These are phyloP conservation scores for Atkinsonella texensis DNA, from an alignment of 2,329 filamentous ascomycete genomes.

Conservation along the genomic window DNA sequence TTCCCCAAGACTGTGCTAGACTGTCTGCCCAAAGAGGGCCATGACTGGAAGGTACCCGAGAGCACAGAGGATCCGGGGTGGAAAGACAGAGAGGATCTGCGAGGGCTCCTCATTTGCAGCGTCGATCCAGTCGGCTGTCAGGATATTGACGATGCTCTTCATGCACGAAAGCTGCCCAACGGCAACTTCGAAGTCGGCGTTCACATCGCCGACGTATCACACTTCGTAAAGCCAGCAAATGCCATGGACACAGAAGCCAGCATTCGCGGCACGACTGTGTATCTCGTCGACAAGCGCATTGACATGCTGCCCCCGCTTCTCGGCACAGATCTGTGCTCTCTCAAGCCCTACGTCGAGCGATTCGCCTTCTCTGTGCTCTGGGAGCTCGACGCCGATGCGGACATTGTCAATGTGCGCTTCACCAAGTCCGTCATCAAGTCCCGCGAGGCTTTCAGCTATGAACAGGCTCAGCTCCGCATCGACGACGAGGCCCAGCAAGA, in stretches of 20 bases:
- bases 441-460: conserved; percentile 93
- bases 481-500: conserved; percentile 82
- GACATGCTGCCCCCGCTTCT: conserved; percentile 98
- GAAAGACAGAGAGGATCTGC: conserved; percentile 72
- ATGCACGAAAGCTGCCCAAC: conserved; percentile 73
- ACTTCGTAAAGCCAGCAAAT: conserved; percentile 95
- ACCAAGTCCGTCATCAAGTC: conserved; percentile 98
- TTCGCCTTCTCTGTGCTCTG: conserved; percentile 78
- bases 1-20: conserved; percentile 94
- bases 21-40: conserved; percentile 81
- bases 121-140: conserved; percentile 95
- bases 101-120: conserved; percentile 83
- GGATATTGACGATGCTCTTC: conserved; percentile 95
- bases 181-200: conserved; percentile 95
- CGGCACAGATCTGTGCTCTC: conserved; percentile 88
- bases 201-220: conserved; percentile 97
- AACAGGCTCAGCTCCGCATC: conserved; percentile 87
- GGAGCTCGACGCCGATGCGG: conserved; percentile 77
- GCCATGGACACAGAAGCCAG: conserved; percentile 95
- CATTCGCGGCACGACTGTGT: conserved; percentile 89
- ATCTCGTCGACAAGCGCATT: conserved; percentile 96
- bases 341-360: conserved; percentile 96
- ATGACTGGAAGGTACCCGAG: conserved; percentile 85
- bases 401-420: conserved; percentile 76
- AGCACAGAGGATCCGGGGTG: conserved; percentile 73